phyloP scores from a whole-genome alignment of 169 alveolate species.

The Plasmodium relictum region DNA sequence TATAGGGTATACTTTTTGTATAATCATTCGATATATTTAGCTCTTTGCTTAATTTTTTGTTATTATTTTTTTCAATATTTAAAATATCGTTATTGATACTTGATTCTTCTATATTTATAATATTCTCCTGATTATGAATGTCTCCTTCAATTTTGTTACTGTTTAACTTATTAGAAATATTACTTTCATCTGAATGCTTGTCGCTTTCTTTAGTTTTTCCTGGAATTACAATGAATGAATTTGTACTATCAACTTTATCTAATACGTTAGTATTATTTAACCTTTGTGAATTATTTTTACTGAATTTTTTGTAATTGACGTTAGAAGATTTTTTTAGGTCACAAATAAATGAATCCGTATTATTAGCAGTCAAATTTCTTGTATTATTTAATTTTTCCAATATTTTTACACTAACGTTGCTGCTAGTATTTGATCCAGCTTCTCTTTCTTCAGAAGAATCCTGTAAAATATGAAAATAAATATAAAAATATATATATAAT shows the following conservation, averaged over 20 bases:
- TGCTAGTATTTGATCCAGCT: conserved; percentile 51
- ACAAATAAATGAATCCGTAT: conserved; percentile 33
- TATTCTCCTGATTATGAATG: conserved; percentile 9
- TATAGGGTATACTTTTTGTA: background rate
- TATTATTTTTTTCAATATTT: conserved; percentile 20
- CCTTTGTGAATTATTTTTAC: conserved; percentile 30
- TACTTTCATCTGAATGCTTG: conserved; percentile 23
- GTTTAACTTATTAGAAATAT: conserved; percentile 24
- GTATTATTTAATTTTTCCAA: conserved; percentile 37
- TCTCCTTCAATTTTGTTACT: conserved; percentile 26
- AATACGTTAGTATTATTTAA: conserved; percentile 19
- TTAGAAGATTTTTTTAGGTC: conserved; percentile 25
- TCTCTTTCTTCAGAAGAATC: conserved; percentile 77
- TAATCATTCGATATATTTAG: conserved; percentile 2
- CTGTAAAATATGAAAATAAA: conserved; percentile 23
- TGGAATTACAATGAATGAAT: background rate
- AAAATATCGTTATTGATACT: conserved; percentile 17
- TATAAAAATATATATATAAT: background rate
- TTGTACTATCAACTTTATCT: conserved; percentile 10
- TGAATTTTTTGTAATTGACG: conserved; percentile 17
- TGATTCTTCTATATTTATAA: background rate
- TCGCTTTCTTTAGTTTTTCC: conserved; percentile 17
- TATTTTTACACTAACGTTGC: conserved; percentile 48
- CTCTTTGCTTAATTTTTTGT: conserved; percentile 1
- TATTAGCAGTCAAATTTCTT: conserved; percentile 39